Base-by-base conservation (phyloP, 176 grass and related monocot genomes). In the Triticum urartu region DNA sequence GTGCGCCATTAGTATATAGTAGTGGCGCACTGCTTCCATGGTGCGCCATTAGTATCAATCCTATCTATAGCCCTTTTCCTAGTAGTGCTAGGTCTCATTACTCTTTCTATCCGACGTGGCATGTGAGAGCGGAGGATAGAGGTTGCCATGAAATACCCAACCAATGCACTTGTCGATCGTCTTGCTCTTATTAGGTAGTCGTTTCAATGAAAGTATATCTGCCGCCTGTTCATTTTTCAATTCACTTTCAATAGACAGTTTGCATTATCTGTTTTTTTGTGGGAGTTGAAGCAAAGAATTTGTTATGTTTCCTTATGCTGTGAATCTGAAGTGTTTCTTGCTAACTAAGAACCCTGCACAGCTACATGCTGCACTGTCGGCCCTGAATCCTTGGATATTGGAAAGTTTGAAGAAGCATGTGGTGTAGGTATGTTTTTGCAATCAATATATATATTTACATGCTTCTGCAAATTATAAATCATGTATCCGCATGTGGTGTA, bases 61-160 rank as follows among this genome's bases (percentile, higher is more conserved):
- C 25, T 25, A 25, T 25, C 25, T 25, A 25, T 25, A 25, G 25
- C 25, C 25, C 25, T 25, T 25, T 25, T 25, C 25, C 25, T 25
- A 25, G 25, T 25, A 25, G 25, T 25, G 25, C 35, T 36, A 36
- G 35, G 35, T 36, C 35, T 36, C 35, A 36, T 36, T 36, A 36
- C 35, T 6, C 35, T 36, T 36, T 36, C 35, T 36, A 36, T 36
- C 35, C 5, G 35, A 36, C 35, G 35, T 36, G 35, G 35, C 35
- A 36, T 36, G 35, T 6, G 35, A 36, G 35, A 36, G 35, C 35
- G 5, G 35, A 36, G 39, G 84, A 47, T 84, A 89, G 79, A 98
- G 91, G 91, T 98, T 17, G 95, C 95, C 11, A 98, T 93, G 15
- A 98, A 98, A 71, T 93, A 85, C 83, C 93, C 95, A 69, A 84